A percentile compares a stretch with the other conserved stretches of the same genome.
These are phyloP conservation scores for Magnolia officinalis DNA, from an alignment of 164 flowering plant genomes.

Conservation along the genomic window DNA sequence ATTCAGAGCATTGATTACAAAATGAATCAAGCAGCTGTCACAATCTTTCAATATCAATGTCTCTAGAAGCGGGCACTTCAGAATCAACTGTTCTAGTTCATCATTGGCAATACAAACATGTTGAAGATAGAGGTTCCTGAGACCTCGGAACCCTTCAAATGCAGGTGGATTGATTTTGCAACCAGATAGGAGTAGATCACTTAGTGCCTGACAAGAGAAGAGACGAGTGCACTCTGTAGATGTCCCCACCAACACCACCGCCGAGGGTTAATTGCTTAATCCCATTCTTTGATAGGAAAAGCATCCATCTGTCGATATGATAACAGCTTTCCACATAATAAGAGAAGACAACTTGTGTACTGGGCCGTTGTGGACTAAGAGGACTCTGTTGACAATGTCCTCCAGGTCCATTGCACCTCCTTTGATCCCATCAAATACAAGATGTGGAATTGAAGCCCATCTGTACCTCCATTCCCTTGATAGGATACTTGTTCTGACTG, in stretches of 20 bases:
- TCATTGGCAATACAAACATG: background rate
- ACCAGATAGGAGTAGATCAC: background rate
- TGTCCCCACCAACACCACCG: slow-evolving; percentile 36
- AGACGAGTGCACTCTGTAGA: slow-evolving; percentile 40
- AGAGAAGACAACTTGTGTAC: background rate
- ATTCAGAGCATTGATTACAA: slow-evolving; percentile 25
- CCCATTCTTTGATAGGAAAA: background rate
- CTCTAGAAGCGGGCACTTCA: slow-evolving; percentile 20
- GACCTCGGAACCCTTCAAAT: background rate
- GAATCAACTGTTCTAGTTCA: slow-evolving; percentile 16
- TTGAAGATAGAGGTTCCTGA: background rate
- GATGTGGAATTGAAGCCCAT: slow-evolving; percentile 2
- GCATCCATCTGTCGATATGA: background rate
- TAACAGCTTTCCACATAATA: background rate
- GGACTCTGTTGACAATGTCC: background rate
- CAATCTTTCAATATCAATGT: slow-evolving; percentile 38
- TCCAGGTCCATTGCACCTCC: background rate
- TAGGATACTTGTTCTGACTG: slow-evolving; percentile 3
- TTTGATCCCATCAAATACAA: background rate
- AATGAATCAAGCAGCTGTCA: slow-evolving; percentile 33
- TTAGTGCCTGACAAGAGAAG: background rate
- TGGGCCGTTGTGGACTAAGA: background rate
- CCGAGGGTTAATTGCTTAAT: slow-evolving; percentile 3
- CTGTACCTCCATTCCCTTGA: slow-evolving; percentile 2
- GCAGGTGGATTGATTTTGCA: background rate